Conservation (phyloP, 2,329 filamentous ascomycete species). For the Sporothrix globosa region DNA sequence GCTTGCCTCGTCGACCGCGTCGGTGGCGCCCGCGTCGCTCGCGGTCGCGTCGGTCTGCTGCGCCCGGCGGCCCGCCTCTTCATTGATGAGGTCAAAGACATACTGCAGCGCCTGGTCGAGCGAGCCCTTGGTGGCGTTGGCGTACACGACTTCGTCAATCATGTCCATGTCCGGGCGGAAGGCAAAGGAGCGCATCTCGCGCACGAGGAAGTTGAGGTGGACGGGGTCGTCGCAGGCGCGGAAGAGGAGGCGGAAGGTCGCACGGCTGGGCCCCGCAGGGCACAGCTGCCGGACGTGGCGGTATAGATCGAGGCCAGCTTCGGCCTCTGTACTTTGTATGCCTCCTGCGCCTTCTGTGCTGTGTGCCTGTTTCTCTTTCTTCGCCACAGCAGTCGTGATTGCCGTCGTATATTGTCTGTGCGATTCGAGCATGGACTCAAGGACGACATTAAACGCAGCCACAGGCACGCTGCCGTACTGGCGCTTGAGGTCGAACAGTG, state of each 20-base stretch:
- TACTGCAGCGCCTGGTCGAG: conserved; percentile 45
- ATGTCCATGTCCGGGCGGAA: conserved; percentile 41
- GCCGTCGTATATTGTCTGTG: not conserved
- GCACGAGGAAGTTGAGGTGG: conserved; percentile 43
- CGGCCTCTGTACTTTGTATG: conserved; percentile 8
- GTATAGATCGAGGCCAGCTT: conserved; percentile 45
- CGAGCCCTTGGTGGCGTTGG: conserved; percentile 42
- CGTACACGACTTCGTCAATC: conserved; percentile 44
- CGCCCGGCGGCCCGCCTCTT: not conserved
- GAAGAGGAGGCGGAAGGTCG: conserved; percentile 46
- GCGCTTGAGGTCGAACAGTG: conserved; percentile 57
- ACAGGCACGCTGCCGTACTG: conserved; percentile 43
- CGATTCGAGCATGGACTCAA: conserved; percentile 43
- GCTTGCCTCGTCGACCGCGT: not conserved
- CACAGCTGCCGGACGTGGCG: conserved; percentile 45
- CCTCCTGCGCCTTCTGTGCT: not conserved
- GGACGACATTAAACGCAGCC: conserved; percentile 48
- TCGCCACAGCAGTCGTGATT: not conserved
- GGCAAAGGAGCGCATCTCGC: conserved; percentile 47
- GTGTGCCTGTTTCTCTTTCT: not conserved
- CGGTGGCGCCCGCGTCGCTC: not conserved
- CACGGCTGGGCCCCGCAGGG: conserved; percentile 42
- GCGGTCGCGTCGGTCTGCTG: not conserved
- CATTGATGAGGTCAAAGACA: conserved; percentile 39
- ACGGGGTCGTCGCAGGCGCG: conserved; percentile 38